Conservation (phyloP, 2,329 filamentous ascomycete species). For the Pseudogymnoascus sp. region DNA sequence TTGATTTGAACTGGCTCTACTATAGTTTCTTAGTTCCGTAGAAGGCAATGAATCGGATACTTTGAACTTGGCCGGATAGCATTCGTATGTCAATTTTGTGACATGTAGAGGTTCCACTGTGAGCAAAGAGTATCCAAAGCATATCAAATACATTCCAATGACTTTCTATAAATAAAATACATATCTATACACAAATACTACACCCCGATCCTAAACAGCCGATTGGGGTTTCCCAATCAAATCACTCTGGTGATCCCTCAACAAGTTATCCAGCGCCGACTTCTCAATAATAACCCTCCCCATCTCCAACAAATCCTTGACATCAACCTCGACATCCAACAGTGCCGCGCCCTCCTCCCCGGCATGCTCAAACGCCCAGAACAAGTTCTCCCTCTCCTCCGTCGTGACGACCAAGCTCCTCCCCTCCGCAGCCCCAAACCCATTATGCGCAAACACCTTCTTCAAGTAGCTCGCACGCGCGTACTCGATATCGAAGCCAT, state of each 20-base stretch:
- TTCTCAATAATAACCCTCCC: conserved; percentile 83
- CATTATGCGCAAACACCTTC: conserved; percentile 62
- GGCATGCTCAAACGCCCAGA: conserved; percentile 55
- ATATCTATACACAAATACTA: conserved; percentile 8
- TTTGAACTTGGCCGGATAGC: not conserved
- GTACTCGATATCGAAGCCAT: conserved; percentile 57
- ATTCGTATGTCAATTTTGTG: not conserved
- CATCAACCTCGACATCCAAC: conserved; percentile 73
- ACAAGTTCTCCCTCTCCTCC: conserved; percentile 52
- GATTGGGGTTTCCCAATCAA: conserved; percentile 26
- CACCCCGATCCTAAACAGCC: not conserved
- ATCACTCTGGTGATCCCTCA: conserved; percentile 65
- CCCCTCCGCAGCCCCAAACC: conserved; percentile 58
- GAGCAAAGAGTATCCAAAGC: not conserved
- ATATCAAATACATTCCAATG: not conserved
- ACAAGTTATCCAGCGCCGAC: conserved; percentile 65
- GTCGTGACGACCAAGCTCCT: conserved; percentile 69
- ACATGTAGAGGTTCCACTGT: not conserved
- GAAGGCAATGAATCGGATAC: not conserved
- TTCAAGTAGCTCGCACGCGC: conserved; percentile 50
- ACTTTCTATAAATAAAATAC: conserved; percentile 7
- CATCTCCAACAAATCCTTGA: conserved; percentile 86
- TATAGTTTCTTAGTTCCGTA: not conserved
- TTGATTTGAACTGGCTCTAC: not conserved
- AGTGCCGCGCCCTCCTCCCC: conserved; percentile 62